A percentile compares a stretch with the other conserved stretches of the same genome.
These are phyloP conservation scores for Cyclocybe aegerita DNA, from an alignment of 768 basidiomycete species.

Conservation along the genomic window DNA sequence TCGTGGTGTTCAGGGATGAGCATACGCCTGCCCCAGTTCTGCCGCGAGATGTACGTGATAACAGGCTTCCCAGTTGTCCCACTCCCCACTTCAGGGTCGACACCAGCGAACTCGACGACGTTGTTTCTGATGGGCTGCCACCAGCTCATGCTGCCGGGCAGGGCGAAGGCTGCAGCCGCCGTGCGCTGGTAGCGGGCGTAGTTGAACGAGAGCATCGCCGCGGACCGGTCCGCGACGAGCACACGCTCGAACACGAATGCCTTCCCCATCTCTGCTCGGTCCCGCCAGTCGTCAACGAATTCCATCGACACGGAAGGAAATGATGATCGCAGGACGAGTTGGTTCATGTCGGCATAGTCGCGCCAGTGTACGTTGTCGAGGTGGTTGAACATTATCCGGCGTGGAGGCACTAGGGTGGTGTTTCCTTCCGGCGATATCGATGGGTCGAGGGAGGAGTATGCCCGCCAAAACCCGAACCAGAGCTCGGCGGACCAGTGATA, in stretches of 20 bases:
- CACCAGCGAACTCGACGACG: constrained; percentile 69
- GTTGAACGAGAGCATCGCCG: constrained; percentile 71
- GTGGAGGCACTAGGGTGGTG: constrained; percentile 70
- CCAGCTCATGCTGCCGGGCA: constrained; percentile 80
- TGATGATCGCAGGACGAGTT: constrained; percentile 75
- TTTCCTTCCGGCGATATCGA: constrained; percentile 63
- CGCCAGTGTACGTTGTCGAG: constrained; percentile 80
- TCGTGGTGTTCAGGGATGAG: constrained; percentile 76
- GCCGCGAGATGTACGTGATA: constrained; percentile 90
- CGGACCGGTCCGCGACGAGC: constrained; percentile 81
- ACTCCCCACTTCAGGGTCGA: constrained; percentile 42
- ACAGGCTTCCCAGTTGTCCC: constrained; percentile 62
- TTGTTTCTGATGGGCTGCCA: constrained; percentile 79
- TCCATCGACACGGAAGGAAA: constrained; percentile 84
- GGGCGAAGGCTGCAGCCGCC: constrained; percentile 69
- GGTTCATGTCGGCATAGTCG: constrained; percentile 90
- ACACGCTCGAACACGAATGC: constrained; percentile 87
- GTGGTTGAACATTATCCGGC: constrained; percentile 76
- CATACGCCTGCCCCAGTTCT: constrained; percentile 87
- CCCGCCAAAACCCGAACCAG: constrained; percentile 90
- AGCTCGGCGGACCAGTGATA: constrained; percentile 94
- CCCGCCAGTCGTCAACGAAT: constrained; percentile 81
- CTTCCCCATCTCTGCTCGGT: constrained; percentile 67
- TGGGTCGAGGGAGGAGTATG: constrained; percentile 81
- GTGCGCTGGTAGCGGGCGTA: constrained; percentile 74